Conservation (phyloP, 202 grass and related monocot species). For the Zizania palustris region DNA sequence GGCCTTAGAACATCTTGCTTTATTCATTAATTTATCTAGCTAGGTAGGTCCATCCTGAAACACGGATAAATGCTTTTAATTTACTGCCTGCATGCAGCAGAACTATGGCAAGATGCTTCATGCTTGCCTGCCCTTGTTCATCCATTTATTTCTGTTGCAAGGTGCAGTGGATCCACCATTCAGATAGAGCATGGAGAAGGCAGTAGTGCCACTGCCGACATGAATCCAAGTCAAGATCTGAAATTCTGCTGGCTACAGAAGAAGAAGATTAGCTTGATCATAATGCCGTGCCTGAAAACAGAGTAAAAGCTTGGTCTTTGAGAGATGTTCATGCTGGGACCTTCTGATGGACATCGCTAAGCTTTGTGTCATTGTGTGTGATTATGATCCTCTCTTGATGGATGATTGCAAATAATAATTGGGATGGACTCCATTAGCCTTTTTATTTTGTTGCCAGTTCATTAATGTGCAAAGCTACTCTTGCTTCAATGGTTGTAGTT, state of each 20-base stretch:
- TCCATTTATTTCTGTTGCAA: slow-evolving; percentile 1
- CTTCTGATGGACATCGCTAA: slow-evolving; percentile 18
- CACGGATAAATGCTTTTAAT: too few species aligned
- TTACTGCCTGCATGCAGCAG: slow-evolving; percentile 8
- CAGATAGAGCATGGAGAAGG: neutral
- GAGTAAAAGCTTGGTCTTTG: neutral
- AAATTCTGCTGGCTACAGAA: slow-evolving; percentile 15
- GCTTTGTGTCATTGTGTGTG: slow-evolving; percentile 29
- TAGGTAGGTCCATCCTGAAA: neutral
- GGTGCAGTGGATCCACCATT: neutral
- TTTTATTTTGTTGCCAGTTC: slow-evolving; percentile 1
- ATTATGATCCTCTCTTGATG: slow-evolving; percentile 23
- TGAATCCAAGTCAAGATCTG: slow-evolving; percentile 23
- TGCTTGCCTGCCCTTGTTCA: neutral
- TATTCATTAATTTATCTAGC: neutral
- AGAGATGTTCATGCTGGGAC: slow-evolving; percentile 16
- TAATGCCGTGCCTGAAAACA: slow-evolving; percentile 13
- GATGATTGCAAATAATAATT: slow-evolving; percentile 20
- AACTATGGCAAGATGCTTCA: slow-evolving; percentile 3
- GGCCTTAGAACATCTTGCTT: neutral
- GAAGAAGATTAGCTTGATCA: slow-evolving; percentile 1
- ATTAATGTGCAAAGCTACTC: slow-evolving; percentile 25
- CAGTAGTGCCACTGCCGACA: neutral
- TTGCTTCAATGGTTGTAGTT: slow-evolving; percentile 22
- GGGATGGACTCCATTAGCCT: neutral